Evolutionary conservation across 225 moss, liverwort and hornwort species (phyloP), one percentile per base, ranked within the genome.

Genomic region (Thuidium tamariscinum): DNA sequence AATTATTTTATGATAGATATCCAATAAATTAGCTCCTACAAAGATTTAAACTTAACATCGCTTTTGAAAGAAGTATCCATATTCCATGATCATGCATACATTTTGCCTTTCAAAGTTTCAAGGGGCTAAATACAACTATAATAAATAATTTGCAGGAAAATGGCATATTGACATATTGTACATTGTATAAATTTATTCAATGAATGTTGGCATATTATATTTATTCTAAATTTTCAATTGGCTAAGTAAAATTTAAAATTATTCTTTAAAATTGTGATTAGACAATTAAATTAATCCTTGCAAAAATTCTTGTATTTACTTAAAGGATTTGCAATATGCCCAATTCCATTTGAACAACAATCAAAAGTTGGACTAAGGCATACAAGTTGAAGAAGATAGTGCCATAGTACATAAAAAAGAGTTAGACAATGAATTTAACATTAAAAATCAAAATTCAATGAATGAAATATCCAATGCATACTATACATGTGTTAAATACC

Each of bases 301-400:
- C 4, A 37, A 2, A 17, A 63, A 4, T 0, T 2, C 3, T 11
- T 66, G 4, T 11, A 66, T 20, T 66, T n/a, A 48, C 48, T 48
- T 48, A 48, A 6, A 44, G 44, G 44, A 44, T 44, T 6, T 44
- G 0, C 0, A 42, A 44, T 27, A 71, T 44, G 16, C 10, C 27
- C 9, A 17, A 71, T 0, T 0, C 29, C 16, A 10, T 16, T 5
- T n/a, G n/a, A n/a, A n/a, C 2, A 27, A 4, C 16, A 14, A 42
- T 9, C 5, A 27, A 15, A 5, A 44, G 1, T 9, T 42, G 3
- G 2, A 27, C 1, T 26, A 2, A 42, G 3, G 0, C n/a, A n/a
- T n/a, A 42, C 9, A 42, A 27, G 9, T 16, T 42, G 27, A 70
- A 42, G 42, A 70, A 42, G 26, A 5, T 16, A 26, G 9, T 9